These are phyloP conservation scores for Straminergon stramineum DNA, from an alignment of 225 moss, liverwort and hornwort species.

Conservation along the genomic window DNA sequence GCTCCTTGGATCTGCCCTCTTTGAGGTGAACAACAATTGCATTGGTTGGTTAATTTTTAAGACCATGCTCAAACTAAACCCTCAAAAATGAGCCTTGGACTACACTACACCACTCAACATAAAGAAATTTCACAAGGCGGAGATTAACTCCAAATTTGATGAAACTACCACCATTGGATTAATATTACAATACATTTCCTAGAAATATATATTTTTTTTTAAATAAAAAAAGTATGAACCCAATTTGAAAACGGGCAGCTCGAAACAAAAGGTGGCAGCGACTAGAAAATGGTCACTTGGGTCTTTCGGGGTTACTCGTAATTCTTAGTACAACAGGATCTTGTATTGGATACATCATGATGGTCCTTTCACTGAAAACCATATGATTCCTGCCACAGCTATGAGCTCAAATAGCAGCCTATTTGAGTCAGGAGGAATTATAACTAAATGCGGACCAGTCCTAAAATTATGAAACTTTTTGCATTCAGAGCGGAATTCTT, in stretches of 20 bases:
- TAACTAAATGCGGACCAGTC: too few relatives aligned
- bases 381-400: not conserved
- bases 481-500: not conserved
- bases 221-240: too few relatives aligned
- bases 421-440: not conserved
- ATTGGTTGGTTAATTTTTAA: not conserved
- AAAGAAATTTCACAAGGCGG: rapidly evolving
- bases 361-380: not conserved
- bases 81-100: not conserved
- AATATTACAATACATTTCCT: rapidly evolving
- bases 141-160: not conserved
- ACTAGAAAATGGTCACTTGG: not conserved
- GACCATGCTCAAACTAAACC: not conserved
- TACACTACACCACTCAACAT: not conserved
- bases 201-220: too few relatives aligned
- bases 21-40: not conserved
- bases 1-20: rapidly evolving
- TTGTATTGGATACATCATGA: too few relatives aligned
- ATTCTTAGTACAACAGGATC: not conserved
- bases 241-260: not conserved
- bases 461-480: not conserved
- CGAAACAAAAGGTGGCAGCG: rapidly evolving
- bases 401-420: not conserved
- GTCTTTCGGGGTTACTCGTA: too few relatives aligned
- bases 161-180: not conserved